Evolutionary conservation across 169 alveolate genomes (phyloP), one percentile per base, ranked within the genome.

Genomic region (Plasmodium coatneyi): DNA sequence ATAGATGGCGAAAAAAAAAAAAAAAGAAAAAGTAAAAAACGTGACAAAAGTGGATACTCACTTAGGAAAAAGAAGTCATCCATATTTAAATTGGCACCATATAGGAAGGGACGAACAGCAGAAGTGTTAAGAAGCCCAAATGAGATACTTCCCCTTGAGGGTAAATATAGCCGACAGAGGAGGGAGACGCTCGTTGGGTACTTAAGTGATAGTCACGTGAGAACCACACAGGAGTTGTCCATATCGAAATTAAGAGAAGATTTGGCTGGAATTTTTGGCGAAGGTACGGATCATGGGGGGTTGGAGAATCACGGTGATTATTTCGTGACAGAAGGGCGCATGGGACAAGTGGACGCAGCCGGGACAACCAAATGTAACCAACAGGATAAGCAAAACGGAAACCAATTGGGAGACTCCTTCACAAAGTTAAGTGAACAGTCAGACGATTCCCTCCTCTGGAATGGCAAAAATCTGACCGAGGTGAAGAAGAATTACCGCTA

Each of bases 221-320:
- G 86, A 86, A 76, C 80, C 36, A 86, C 84, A 49, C 19, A 76
- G 66, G 71, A 86, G 28, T 32, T 86, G 71, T 76, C 93, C 9
- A 52, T 86, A 12, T 52, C 54, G 1, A 14, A 86, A 56, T 49
- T 49, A 12, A 30, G 80, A 52, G 80, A 19, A 41, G 84, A 43
- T n/a, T 39, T 71, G 32, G 22, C 49, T 36, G 46, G 34, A 71
- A 28, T 71, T 70, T 39, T 41, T 39, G 32, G 70, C 19, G 14
- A 41, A 54, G 30, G 39, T 71, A 46, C 52, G 32, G 14, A n/a
- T 49, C 34, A 56, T 41, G 70, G 36, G 5, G 36, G 39, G 41
- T 66, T 19, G 76, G 14, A 66, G 28, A 28, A 19, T 6, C n/a
- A 66, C 36, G 0, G 41, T 25, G n/a, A 66, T n/a, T 28, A 66